Evolutionary conservation across 495 filamentous ascomycete genomes (phyloP).

Genomic region (Durotheca rogersii): DNA sequence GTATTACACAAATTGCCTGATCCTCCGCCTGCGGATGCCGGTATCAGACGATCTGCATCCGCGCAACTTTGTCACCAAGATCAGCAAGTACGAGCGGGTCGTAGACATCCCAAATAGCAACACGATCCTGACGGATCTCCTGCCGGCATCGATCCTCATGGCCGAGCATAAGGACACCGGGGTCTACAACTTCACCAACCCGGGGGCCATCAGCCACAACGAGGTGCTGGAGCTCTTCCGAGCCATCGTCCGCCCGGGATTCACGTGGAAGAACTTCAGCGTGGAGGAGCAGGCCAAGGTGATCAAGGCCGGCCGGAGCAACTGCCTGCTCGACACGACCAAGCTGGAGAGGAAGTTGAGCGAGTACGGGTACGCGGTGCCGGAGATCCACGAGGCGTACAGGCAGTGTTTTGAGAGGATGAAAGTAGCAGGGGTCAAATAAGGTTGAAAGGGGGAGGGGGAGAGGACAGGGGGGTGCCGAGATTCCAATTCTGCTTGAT

Average conservation of each 20-base stretch:
- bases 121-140: conserved; percentile 62
- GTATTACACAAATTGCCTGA: conserved; percentile 58
- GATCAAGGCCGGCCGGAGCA: conserved; percentile 64
- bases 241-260: conserved; percentile 59
- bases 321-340: conserved; percentile 62
- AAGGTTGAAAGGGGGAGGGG: conserved; percentile 24
- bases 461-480: no score
- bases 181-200: conserved; percentile 70
- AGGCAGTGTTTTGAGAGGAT: conserved; percentile 62
- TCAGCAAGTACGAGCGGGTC: conserved; percentile 61
- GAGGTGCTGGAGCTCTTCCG: conserved; percentile 63
- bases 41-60: conserved; percentile 65
- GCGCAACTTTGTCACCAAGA: conserved; percentile 69
- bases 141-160: conserved; percentile 60
- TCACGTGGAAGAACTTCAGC: conserved; percentile 67
- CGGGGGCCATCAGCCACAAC: conserved; percentile 67
- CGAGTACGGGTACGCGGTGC: conserved; percentile 59
- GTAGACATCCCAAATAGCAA: conserved; percentile 69
- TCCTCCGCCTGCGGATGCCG: conserved; percentile 67
- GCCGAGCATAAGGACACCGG: conserved; percentile 61
- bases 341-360: conserved; percentile 60
- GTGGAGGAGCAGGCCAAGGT: conserved; percentile 66
- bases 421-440: conserved; percentile 56
- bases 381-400: conserved; percentile 64
- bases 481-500: background rate